Conservation (phyloP, 345 rosid genomes). For the Carallia brachiata region DNA sequence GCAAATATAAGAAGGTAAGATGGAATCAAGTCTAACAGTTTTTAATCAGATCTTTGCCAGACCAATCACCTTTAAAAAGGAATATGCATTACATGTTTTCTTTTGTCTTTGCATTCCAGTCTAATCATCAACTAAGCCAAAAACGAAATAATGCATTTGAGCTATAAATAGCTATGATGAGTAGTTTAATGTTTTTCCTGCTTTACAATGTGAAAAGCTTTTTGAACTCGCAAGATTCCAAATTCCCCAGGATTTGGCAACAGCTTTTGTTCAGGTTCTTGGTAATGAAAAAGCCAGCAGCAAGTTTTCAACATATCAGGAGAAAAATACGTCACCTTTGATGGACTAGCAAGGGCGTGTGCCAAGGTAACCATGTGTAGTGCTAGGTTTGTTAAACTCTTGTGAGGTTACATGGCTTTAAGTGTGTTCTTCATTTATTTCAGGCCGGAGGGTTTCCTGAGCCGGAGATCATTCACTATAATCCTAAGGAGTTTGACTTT, state of each 20-base stretch:
- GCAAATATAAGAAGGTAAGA: background rate
- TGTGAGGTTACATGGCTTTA: background rate
- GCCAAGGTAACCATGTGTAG: conserved; percentile 68
- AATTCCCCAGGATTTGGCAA: conserved; percentile 75
- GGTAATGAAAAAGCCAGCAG: conserved; percentile 85
- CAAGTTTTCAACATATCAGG: conserved; percentile 93
- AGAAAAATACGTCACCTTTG: conserved; percentile 83
- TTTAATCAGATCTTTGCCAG: background rate
- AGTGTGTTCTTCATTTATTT: background rate
- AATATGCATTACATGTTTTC: background rate
- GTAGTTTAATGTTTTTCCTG: background rate
- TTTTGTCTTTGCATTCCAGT: background rate
- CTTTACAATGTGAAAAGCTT: background rate
- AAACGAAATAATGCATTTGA: background rate
- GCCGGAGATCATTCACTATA: conserved; percentile 82
- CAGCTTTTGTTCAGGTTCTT: conserved; percentile 66
- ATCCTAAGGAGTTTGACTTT: conserved; percentile 87
- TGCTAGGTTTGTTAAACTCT: background rate
- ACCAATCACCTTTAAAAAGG: too few species aligned
- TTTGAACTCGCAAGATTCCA: conserved; percentile 16
- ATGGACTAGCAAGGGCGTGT: conserved; percentile 90
- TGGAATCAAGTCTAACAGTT: background rate
- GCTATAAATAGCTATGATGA: background rate
- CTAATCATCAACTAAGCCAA: background rate
- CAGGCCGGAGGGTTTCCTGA: conserved; percentile 97